These are phyloP conservation scores for Nothophytophthora sp. DNA, from an alignment of 352 stramenopile genomes.

Conservation along the genomic window DNA sequence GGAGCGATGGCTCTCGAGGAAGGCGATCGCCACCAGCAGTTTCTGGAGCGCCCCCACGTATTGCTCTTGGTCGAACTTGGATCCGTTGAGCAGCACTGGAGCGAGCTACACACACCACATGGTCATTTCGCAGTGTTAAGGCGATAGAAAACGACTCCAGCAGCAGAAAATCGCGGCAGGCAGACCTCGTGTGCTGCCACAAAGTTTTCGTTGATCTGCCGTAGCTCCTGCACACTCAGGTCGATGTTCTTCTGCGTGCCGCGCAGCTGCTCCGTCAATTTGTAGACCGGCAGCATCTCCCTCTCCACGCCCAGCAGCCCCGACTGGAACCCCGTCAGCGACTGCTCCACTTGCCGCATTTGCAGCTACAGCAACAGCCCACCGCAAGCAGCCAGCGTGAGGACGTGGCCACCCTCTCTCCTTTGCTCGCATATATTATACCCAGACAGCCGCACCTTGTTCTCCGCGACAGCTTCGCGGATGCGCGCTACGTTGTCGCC, in stretches of 20 bases:
- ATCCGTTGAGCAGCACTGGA: conserved; percentile 56
- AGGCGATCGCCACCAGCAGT: conserved; percentile 65
- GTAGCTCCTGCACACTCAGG: conserved; percentile 70
- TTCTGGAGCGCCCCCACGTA: conserved; percentile 70
- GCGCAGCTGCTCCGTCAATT: conserved; percentile 78
- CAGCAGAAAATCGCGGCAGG: not conserved
- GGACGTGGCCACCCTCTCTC: not conserved
- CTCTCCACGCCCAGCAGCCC: conserved; percentile 71
- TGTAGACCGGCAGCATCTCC: conserved; percentile 86
- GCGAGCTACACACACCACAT: conserved; percentile 42
- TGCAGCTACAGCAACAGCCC: conserved; percentile 34
- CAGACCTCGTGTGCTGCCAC: conserved; percentile 68
- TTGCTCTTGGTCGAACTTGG: conserved; percentile 74
- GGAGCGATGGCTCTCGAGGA: conserved; percentile 64
- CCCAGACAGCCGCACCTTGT: conserved; percentile 45
- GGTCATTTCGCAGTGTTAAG: not conserved
- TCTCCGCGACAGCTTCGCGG: conserved; percentile 60
- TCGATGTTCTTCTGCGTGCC: conserved; percentile 87
- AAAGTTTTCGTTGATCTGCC: conserved; percentile 76
- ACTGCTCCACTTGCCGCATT: conserved; percentile 60
- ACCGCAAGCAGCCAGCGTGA: not conserved
- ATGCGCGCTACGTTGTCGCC: conserved; percentile 55
- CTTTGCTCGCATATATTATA: no score
- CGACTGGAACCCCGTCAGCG: conserved; percentile 59
- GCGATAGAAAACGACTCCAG: not conserved